Base-by-base conservation (phyloP, 2,329 filamentous ascomycete genomes). In the Aspergillus intermedius region DNA sequence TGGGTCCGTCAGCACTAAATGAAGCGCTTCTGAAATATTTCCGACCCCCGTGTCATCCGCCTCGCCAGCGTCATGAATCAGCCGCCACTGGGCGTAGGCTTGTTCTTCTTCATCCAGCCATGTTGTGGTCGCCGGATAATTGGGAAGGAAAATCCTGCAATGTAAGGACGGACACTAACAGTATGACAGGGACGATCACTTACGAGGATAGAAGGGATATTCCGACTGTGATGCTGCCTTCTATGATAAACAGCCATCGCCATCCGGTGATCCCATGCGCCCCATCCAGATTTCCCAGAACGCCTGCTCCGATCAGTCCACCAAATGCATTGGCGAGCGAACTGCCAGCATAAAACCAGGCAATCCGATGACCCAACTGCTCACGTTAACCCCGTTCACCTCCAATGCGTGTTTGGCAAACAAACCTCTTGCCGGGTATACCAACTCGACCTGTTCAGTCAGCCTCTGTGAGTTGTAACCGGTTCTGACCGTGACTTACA, bases 391-490 rank as follows among this genome's bases (percentile, higher is more conserved):
- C 67, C 72, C 43, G 74, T 72, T 74, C 77, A 0, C 3, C 5
- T 30, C 5, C 66, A 73, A 4, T 66, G 70, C 73, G 76, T 73
- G 2, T 76, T 47, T 40, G 75, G 73, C 17, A 7, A 12, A 15
- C 9, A 23, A 49, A 60, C 58, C 63, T 82, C 79, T 39, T 77
- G 74, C 42, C 81, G 74, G 0, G 82, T 85, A 61, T 86, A 86
- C 80, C 81, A 86, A 61, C 83, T 83, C 2, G 80, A 82, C 60
- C 60, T 63, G 13, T 9, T 39, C 35, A 15, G 13, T 39, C 35
- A 39, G 35, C 3, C n/a, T 39, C 15, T 12, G 25, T 3, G 25
- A 28, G 25, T 28, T 28, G 25, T 28, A 12, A 28, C 10, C 2
- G 9, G 3, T 39, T 39, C 25, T 3, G 8, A 23, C n/a, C 5